phyloP scores from a whole-genome alignment of 1,284 basidiomycete genomes.

The Cystobasidiaceae sp. region DNA sequence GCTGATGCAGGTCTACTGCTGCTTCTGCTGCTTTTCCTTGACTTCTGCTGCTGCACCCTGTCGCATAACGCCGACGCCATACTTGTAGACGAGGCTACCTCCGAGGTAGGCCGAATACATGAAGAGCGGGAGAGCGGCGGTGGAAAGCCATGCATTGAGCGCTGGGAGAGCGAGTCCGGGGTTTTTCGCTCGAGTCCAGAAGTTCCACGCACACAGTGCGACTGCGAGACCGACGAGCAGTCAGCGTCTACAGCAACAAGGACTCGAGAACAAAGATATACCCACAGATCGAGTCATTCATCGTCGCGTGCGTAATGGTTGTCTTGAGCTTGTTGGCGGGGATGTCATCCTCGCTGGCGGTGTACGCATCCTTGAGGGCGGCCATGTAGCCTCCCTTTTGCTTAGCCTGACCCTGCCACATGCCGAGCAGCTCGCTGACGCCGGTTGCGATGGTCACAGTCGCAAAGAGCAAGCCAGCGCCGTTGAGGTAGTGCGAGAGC shows the following conservation, averaged over 20 bases:
- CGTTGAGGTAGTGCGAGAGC: conserved; percentile 42
- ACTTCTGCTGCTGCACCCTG: conserved; percentile 40
- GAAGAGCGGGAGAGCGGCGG: conserved; percentile 41
- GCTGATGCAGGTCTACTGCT: no score
- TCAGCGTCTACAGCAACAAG: not conserved
- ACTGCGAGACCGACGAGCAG: conserved; percentile 20
- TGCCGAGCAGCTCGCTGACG: conserved; percentile 42
- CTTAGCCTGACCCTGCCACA: conserved; percentile 40
- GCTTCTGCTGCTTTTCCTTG: conserved; percentile 19
- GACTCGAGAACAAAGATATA: not conserved
- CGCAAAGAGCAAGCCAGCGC: conserved; percentile 41
- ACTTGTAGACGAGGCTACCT: conserved; percentile 42
- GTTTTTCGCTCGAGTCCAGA: conserved; percentile 40
- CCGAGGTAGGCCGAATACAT: conserved; percentile 42
- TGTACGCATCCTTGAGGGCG: conserved; percentile 36
- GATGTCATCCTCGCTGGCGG: conserved; percentile 40
- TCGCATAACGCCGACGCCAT: conserved; percentile 42
- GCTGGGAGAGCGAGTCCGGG: conserved; percentile 38
- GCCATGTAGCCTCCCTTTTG: conserved; percentile 36
- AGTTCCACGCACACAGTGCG: conserved; percentile 42
- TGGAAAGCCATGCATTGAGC: conserved; percentile 35
- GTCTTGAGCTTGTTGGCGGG: conserved; percentile 43
- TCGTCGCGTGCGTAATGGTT: conserved; percentile 43
- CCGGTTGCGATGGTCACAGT: conserved; percentile 44
- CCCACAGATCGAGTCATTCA: conserved; percentile 43